Percentiles rank a stretch among this genome's conserved stretches.
Conservation (phyloP, 257 asterid species). For the Solanum stenotomum region DNA sequence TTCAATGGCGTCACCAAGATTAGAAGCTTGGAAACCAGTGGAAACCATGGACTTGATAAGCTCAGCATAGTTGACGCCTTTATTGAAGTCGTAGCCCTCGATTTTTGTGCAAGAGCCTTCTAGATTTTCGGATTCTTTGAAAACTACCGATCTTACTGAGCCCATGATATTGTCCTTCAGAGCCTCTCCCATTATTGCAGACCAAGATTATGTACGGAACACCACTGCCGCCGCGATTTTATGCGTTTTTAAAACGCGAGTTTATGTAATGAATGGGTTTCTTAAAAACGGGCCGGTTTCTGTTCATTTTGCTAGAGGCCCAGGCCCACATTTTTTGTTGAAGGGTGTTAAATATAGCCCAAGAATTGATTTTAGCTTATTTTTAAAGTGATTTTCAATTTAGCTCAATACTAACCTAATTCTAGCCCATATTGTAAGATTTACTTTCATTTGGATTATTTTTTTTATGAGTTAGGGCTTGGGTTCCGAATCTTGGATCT, state of each 20-base stretch:
- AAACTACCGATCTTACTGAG: slow-evolving; percentile 39
- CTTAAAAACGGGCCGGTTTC: neutral
- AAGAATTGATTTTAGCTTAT: neutral
- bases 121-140: slow-evolving; percentile 60
- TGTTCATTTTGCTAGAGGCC: neutral
- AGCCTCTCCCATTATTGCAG: slow-evolving; percentile 28
- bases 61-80: slow-evolving; percentile 59
- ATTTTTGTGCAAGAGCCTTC: slow-evolving; percentile 46
- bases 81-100: slow-evolving; percentile 81
- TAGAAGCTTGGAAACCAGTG: slow-evolving; percentile 93
- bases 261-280: too few species aligned
- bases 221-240: neutral
- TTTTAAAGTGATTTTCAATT: neutral
- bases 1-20: slow-evolving; percentile 86
- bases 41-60: slow-evolving; percentile 61
- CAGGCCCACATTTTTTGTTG: neutral
- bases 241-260: neutral
- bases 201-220: neutral
- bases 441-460: too few species aligned
- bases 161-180: slow-evolving; percentile 27
- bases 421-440: neutral
- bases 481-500: neutral
- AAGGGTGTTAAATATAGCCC: neutral
- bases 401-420: neutral
- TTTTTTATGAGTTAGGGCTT: neutral